phyloP scores from a whole-genome alignment of 2,329 filamentous ascomycete genomes.

The Cladosporium colombiae region DNA sequence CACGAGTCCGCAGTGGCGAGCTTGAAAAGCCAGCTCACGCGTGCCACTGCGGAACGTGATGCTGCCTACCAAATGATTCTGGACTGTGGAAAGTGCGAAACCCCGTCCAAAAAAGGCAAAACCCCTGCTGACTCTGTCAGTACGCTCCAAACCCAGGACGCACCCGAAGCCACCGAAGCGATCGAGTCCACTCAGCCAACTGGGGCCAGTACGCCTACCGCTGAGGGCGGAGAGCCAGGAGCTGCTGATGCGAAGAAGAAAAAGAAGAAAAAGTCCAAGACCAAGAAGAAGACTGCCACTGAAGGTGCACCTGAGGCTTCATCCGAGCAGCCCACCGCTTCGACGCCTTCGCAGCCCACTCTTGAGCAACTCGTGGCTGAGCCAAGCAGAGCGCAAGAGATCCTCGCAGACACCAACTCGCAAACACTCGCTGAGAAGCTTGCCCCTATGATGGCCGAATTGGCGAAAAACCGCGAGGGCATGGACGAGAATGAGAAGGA shows the following conservation, averaged over 20 bases:
- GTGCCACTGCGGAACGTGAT: constrained; percentile 36
- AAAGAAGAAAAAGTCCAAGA: constrained; percentile 76
- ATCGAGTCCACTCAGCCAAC: constrained; percentile 30
- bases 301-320: constrained; percentile 34
- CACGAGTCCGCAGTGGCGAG: constrained; percentile 34
- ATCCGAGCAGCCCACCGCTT: constrained; percentile 33
- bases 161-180: constrained; percentile 30
- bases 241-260: constrained; percentile 67
- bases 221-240: constrained; percentile 28
- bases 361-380: constrained; percentile 25
- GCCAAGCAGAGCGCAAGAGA: constrained; percentile 26
- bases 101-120: constrained; percentile 23
- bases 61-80: constrained; percentile 39
- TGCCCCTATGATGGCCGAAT: constrained; percentile 4
- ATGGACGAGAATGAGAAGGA: constrained; percentile 24
- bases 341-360: constrained; percentile 25
- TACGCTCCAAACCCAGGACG: constrained; percentile 24
- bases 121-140: constrained; percentile 16
- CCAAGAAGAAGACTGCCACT: constrained; percentile 70
- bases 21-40: constrained; percentile 34
- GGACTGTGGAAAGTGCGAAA: constrained; percentile 36
- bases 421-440: constrained; percentile 4
- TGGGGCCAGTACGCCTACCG: constrained; percentile 28
- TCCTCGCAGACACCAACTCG: constrained; percentile 18
- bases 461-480: constrained; percentile 16